Evolutionary conservation across 805 yeast species (phyloP).

Genomic region (Metschnikowia lochheadii): DNA sequence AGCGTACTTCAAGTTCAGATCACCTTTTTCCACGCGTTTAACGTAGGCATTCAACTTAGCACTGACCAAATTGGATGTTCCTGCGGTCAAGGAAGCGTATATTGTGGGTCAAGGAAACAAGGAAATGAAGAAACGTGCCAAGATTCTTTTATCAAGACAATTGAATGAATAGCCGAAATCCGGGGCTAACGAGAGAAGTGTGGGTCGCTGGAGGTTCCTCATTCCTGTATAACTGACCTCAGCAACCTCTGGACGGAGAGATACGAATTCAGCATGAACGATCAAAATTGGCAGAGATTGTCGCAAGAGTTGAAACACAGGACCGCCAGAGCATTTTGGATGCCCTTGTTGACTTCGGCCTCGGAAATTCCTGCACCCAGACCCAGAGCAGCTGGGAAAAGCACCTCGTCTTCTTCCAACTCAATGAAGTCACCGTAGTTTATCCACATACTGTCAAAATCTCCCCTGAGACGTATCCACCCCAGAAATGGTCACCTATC

Average conservation of each 20-base stretch:
- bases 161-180: slow-evolving; percentile 77
- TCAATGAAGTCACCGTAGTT: too few relatives aligned
- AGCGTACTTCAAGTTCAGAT: slow-evolving; percentile 65
- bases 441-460: too few relatives aligned
- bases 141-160: too few relatives aligned
- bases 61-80: slow-evolving; percentile 72
- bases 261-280: slow-evolving; percentile 88
- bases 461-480: too few relatives aligned
- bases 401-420: too few relatives aligned
- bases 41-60: slow-evolving; percentile 85
- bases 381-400: too few relatives aligned
- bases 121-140: too few relatives aligned
- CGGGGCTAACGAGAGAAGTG: slow-evolving; percentile 76
- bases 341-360: too few relatives aligned
- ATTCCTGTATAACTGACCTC: slow-evolving; percentile 75
- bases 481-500: too few relatives aligned
- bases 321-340: slow-evolving; percentile 20
- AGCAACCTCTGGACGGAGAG: slow-evolving; percentile 68
- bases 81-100: too few relatives aligned
- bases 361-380: too few relatives aligned
- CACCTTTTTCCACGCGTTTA: slow-evolving; percentile 81
- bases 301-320: slow-evolving; percentile 41
- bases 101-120: too few relatives aligned
- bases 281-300: slow-evolving; percentile 38
- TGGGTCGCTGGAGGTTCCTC: slow-evolving; percentile 68